Conservation (phyloP, 495 filamentous ascomycete species). For the Lasiosphaeria hispida region DNA sequence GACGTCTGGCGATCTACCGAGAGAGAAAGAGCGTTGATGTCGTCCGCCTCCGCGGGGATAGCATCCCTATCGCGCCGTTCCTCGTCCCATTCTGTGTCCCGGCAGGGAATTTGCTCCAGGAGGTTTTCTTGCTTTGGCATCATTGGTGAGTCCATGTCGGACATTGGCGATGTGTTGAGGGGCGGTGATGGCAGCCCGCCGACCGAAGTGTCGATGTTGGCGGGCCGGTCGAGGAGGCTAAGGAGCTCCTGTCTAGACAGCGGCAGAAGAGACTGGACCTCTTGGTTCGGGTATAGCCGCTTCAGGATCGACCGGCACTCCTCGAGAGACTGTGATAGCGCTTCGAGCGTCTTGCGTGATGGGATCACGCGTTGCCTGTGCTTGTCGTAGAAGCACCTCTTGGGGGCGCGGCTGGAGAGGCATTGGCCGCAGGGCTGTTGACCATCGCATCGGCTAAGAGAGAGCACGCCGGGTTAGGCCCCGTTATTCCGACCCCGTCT, state of each 20-base stretch:
- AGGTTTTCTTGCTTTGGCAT: conserved; percentile 46
- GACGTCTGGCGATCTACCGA: conserved; percentile 68
- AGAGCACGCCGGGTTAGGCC: conserved; percentile 23
- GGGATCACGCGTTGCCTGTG: conserved; percentile 58
- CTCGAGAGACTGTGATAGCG: conserved; percentile 55
- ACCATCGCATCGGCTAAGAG: conserved; percentile 51
- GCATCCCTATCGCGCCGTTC: conserved; percentile 54
- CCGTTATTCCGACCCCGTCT: background rate
- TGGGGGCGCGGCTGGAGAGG: conserved; percentile 54
- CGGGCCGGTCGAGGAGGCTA: conserved; percentile 45
- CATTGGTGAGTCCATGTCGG: conserved; percentile 44
- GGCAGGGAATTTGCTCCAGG: conserved; percentile 53
- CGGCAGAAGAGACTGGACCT: conserved; percentile 49
- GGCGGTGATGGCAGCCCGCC: conserved; percentile 45
- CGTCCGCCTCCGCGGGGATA: conserved; percentile 70
- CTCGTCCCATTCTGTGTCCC: conserved; percentile 58
- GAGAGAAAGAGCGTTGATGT: conserved; percentile 78
- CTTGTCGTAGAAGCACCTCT: conserved; percentile 60
- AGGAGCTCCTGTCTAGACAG: conserved; percentile 53
- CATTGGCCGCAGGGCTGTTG: conserved; percentile 59
- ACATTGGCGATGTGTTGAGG: conserved; percentile 40
- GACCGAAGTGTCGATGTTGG: conserved; percentile 35
- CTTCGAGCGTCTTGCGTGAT: conserved; percentile 58
- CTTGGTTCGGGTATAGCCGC: conserved; percentile 52
- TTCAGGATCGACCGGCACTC: conserved; percentile 57